Percentiles rank a stretch among this genome's conserved stretches.
phyloP scores from a whole-genome alignment of 352 stramenopile genomes.

The Saprolegnia diclina region DNA sequence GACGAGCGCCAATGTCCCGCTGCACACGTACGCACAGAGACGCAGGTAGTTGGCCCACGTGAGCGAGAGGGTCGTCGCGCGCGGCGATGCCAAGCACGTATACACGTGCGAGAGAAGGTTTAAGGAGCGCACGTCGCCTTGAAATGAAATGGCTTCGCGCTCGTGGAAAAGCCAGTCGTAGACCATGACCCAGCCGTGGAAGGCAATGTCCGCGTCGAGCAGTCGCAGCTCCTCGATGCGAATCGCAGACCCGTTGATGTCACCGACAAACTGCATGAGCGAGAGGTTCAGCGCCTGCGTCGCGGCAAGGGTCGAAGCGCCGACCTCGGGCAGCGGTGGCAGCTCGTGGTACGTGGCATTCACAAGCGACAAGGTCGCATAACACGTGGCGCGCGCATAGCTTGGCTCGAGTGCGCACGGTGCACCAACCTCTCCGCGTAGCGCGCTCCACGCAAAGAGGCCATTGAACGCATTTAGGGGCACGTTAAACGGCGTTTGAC shows the following conservation, averaged over 20 bases:
- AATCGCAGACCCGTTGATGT: background rate
- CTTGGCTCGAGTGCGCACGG: background rate
- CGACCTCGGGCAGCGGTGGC: background rate
- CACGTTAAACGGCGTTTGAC: background rate
- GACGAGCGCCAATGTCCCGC: background rate
- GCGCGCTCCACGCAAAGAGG: constrained; percentile 13
- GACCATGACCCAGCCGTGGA: constrained; percentile 3
- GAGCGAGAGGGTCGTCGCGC: background rate
- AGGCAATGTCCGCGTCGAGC: background rate
- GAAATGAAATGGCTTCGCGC: constrained; percentile 10
- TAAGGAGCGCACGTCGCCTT: constrained; percentile 13
- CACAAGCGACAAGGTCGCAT: background rate
- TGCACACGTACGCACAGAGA: constrained; percentile 2
- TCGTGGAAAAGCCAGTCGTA: constrained; percentile 22
- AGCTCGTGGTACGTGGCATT: background rate
- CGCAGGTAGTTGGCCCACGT: constrained; percentile 9
- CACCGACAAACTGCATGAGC: constrained; percentile 18
- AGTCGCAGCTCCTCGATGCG: background rate
- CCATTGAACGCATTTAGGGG: background rate
- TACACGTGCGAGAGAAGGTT: constrained; percentile 9
- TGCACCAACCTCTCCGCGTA: background rate
- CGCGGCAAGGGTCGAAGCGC: background rate
- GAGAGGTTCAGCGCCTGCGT: background rate
- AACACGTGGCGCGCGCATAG: background rate
- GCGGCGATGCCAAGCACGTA: background rate